Base-by-base conservation (phyloP, 2,329 filamentous ascomycete genomes). In the Ophiosphaerella narmari region DNA sequence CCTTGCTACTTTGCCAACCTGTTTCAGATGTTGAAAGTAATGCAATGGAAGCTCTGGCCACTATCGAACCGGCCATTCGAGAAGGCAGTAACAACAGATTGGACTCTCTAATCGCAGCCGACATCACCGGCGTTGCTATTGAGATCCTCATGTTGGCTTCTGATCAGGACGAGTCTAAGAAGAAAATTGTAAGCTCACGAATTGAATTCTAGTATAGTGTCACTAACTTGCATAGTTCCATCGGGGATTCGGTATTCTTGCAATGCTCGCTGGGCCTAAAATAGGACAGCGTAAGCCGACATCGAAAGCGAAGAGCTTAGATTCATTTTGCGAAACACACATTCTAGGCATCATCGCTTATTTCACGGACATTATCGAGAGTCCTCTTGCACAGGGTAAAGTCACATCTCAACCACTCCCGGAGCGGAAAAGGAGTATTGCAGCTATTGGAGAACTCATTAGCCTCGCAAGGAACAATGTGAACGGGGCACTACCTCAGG, bases 401-500 rank as follows among this genome's bases (percentile, higher is more conserved):
- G 50, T 56, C 34, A 75, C 80, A 16, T 79, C 81, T 50, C 82
- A 84, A 48, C 82, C 74, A 57, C 78, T 75, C 62, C 82, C 68
- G 64, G 91, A 97, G 67, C 90, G 91, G 63, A 84, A 84, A 48
- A 83, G 88, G 50, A 91, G 87, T 61, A 84, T 99, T 7, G 84
- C 84, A 56, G 92, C 90, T 5, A 88, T 99, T 67, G 89, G 91
- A 60, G 90, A 96, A 68, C 89, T 99, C 83, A 88, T 97, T 42
- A 84, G 80, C 46, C 78, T 95, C 41, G 89, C 90, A 38, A 87
- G 86, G 62, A 80, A 80, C 2, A 86, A 89, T 65, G 85, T 92
- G 29, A 87, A 86, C 53, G 86, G 88, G 61, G 94, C 90, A 42
- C 80, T 96, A 35, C 93, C 94, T 18, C 93, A 97, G 78, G 89